A percentile compares a stretch with the other conserved stretches of the same genome.
Conservation (phyloP, 106 monocot genomes). For the Amphibolis antarctica region DNA sequence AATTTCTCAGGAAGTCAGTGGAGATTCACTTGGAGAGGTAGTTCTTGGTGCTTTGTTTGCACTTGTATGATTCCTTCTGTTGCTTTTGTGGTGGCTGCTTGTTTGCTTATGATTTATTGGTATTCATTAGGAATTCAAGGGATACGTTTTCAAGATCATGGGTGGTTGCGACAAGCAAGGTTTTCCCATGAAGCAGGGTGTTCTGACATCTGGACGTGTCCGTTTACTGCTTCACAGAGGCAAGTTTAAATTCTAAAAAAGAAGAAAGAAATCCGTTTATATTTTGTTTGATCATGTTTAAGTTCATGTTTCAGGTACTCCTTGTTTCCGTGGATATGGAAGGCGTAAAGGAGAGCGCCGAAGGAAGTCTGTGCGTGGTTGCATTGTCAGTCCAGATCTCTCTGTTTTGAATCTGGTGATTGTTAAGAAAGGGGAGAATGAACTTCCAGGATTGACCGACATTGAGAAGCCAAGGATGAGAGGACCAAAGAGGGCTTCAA, state of each 20-base stretch:
- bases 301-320: no score
- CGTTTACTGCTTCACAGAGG: slow-evolving; percentile 42
- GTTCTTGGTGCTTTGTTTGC: not conserved
- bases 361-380: slow-evolving; percentile 54
- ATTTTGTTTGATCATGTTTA: no score
- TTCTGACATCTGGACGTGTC: slow-evolving; percentile 32
- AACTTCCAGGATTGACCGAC: slow-evolving; percentile 23
- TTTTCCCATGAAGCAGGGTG: slow-evolving; percentile 57
- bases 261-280: no score
- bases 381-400: slow-evolving; percentile 51
- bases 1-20: slow-evolving; percentile 21
- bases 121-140: slow-evolving; percentile 35
- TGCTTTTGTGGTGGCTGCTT: not conserved
- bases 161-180: slow-evolving; percentile 57
- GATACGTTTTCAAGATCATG: slow-evolving; percentile 45
- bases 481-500: slow-evolving; percentile 19
- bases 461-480: slow-evolving; percentile 25
- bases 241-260: not conserved
- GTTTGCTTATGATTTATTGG: not conserved
- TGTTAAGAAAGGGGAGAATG: slow-evolving; percentile 19
- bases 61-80: not conserved
- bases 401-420: slow-evolving; percentile 12
- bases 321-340: slow-evolving; percentile 35
- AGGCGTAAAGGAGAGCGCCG: slow-evolving; percentile 52
- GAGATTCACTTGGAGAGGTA: slow-evolving; percentile 36